A percentile compares a stretch with the other conserved stretches of the same genome.
These are phyloP conservation scores for Cornus kousa DNA, from an alignment of 148 eudicot species.

Conservation along the genomic window DNA sequence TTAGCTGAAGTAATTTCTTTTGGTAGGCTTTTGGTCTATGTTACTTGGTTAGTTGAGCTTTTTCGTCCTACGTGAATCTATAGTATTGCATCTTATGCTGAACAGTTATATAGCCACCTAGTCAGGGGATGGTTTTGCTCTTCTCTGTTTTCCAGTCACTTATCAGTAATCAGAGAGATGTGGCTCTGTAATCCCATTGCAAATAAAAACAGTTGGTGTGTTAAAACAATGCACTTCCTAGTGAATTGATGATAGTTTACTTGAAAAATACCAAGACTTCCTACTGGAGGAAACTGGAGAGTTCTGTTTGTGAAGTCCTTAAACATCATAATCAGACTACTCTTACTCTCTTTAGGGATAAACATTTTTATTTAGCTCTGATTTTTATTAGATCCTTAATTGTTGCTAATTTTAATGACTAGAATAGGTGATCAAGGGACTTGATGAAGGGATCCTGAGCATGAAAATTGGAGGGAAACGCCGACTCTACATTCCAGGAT, in stretches of 20 bases:
- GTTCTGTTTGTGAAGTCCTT: not conserved
- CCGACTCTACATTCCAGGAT: conserved; percentile 88
- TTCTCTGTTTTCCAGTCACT: not conserved
- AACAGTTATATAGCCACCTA: not conserved
- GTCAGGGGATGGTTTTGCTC: not conserved
- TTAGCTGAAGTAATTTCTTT: not conserved
- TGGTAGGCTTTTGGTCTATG: not conserved
- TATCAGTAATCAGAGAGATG: not conserved
- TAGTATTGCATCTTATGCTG: not conserved
- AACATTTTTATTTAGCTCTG: not conserved
- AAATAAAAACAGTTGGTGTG: not conserved
- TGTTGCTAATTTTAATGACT: conserved; percentile 9
- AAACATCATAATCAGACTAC: not conserved
- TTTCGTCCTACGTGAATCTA: not conserved
- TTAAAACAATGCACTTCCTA: not conserved
- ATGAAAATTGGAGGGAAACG: conserved; percentile 97
- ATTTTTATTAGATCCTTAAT: not conserved
- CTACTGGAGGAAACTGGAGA: not conserved
- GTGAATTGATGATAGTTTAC: not conserved
- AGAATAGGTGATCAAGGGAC: conserved; percentile 87
- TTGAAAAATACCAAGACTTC: not conserved
- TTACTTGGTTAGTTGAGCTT: no score
- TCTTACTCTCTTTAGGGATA: not conserved
- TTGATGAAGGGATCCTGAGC: conserved; percentile 90
- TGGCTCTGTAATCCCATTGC: not conserved